Conservation (phyloP, 2,329 filamentous ascomycete species). For the Colletotrichum viniferum region DNA sequence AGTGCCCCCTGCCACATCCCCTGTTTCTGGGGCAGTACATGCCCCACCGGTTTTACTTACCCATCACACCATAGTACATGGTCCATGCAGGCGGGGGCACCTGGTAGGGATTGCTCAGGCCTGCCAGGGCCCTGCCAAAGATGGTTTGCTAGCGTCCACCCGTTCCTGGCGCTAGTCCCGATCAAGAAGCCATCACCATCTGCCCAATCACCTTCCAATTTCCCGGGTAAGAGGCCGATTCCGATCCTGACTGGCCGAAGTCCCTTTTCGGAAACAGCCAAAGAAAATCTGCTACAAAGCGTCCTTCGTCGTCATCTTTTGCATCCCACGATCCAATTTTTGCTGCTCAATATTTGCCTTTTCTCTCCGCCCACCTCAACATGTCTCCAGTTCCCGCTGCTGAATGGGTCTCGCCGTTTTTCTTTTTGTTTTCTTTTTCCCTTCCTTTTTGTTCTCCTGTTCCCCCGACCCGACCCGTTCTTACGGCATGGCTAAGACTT, state of each 20-base stretch:
- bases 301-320: neutral
- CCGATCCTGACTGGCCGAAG: constrained; percentile 7
- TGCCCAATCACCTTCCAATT: constrained; percentile 19
- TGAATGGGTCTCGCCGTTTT: neutral
- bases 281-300: constrained; percentile 12
- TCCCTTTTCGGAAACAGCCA: neutral
- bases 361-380: neutral
- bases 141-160: constrained; percentile 6
- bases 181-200: constrained; percentile 1
- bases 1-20: no score
- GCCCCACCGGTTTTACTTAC: no score
- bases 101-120: neutral
- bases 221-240: constrained; percentile 2
- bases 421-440: neutral
- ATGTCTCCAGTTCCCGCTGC: neutral
- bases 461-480: neutral
- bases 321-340: neutral
- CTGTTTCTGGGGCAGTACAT: no score
- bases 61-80: no score
- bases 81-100: neutral
- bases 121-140: constrained; percentile 1
- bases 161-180: constrained; percentile 17
- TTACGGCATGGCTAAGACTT: neutral
- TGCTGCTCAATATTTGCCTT: neutral
- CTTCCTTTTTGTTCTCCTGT: neutral